Evolutionary conservation across 176 grass and related monocot species (phyloP).

Genomic region (Triticum dicoccoides): DNA sequence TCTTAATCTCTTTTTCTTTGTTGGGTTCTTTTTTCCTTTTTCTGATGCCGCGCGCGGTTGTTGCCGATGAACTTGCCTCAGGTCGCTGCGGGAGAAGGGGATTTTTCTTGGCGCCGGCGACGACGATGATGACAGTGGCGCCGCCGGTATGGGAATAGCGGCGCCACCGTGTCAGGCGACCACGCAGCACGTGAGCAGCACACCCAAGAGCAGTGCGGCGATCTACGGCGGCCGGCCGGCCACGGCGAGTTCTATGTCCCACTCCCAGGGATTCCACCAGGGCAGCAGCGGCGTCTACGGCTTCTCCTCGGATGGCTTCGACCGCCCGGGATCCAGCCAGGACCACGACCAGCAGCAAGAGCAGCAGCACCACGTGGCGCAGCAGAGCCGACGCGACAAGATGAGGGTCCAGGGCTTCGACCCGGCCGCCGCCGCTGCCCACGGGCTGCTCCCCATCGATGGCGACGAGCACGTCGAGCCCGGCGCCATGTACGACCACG

Average conservation of each 20-base stretch:
- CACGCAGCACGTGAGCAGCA: slow-evolving; percentile 41
- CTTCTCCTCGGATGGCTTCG: slow-evolving; percentile 64
- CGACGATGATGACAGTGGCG: slow-evolving; percentile 55
- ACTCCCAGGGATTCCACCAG: slow-evolving; percentile 93
- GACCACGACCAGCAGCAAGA: slow-evolving; percentile 36
- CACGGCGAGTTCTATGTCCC: slow-evolving; percentile 77
- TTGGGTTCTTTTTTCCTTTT: neutral
- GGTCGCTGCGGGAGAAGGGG: slow-evolving; percentile 2
- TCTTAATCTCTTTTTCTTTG: neutral
- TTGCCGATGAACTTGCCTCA: slow-evolving; percentile 2
- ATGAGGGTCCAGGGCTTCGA: slow-evolving; percentile 84
- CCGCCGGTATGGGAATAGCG: slow-evolving; percentile 84
- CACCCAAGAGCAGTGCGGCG: slow-evolving; percentile 23
- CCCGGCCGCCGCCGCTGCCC: slow-evolving; percentile 33
- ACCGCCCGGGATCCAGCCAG: slow-evolving; percentile 45
- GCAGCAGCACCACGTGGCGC: slow-evolving; percentile 77
- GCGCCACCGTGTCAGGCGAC: slow-evolving; percentile 52
- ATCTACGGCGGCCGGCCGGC: slow-evolving; percentile 28
- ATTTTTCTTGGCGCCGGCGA: slow-evolving; percentile 36
- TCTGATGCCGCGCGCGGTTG: neutral
- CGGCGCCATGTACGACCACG: slow-evolving; percentile 61
- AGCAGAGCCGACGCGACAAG: slow-evolving; percentile 94
- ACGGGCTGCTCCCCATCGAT: slow-evolving; percentile 50
- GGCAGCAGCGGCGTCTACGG: slow-evolving; percentile 65
- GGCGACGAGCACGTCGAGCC: slow-evolving; percentile 43